A percentile compares a stretch with the other conserved stretches of the same genome.
phyloP scores from a whole-genome alignment of 2,329 filamentous ascomycete genomes.

The Echinosphaeria canescens region DNA sequence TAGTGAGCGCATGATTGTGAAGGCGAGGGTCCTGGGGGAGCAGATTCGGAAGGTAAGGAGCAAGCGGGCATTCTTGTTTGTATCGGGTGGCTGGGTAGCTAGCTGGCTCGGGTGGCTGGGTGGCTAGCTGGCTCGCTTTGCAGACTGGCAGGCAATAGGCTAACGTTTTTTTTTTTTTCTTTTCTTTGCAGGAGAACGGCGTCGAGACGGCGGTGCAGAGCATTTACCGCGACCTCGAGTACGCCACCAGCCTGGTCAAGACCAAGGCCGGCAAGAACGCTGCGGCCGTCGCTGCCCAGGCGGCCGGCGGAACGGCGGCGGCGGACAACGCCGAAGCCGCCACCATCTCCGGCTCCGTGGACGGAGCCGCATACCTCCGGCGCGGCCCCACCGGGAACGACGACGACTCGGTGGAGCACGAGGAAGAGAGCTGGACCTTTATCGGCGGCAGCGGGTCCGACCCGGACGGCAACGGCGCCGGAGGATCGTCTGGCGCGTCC shows the following conservation, averaged over 20 bases:
- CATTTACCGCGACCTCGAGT: slow-evolving; percentile 89
- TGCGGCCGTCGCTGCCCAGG: slow-evolving; percentile 11
- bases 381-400: slow-evolving; percentile 12
- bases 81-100: too few relatives aligned
- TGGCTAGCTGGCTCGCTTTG: too few relatives aligned
- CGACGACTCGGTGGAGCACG: slow-evolving; percentile 23
- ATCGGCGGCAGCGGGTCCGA: slow-evolving; percentile 37
- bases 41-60: slow-evolving; percentile 70
- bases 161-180: slow-evolving; percentile 1
- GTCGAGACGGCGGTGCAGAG: slow-evolving; percentile 80
- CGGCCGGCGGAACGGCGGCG: slow-evolving; percentile 3
- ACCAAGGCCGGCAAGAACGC: slow-evolving; percentile 30
- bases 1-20: slow-evolving; percentile 76
- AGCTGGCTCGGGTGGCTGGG: too few relatives aligned
- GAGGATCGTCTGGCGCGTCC: too few relatives aligned
- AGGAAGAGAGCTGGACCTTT: slow-evolving; percentile 82
- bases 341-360: slow-evolving; percentile 9
- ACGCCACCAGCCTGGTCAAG: slow-evolving; percentile 67
- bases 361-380: slow-evolving; percentile 9
- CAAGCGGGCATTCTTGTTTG: slow-evolving; percentile 6
- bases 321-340: slow-evolving; percentile 2
- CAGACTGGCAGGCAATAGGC: too few relatives aligned
- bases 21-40: slow-evolving; percentile 63
- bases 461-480: too few relatives aligned
- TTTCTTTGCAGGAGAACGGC: slow-evolving; percentile 53